Evolutionary conservation across 129 eudicot genomes (phyloP), one percentile per base, ranked within the genome.

Genomic region (Centella asiatica): DNA sequence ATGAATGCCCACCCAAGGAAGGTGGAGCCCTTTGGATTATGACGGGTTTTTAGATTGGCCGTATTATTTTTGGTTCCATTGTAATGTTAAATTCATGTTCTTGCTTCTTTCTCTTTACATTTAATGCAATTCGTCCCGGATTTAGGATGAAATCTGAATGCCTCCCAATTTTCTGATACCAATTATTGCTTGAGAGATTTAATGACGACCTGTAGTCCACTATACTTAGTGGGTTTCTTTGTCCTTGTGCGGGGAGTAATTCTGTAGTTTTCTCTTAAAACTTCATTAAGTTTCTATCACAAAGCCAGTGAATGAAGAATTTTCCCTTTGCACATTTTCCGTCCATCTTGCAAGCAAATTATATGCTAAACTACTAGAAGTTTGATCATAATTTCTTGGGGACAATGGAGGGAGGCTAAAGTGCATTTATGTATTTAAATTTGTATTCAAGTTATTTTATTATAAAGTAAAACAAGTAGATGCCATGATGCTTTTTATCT

Each of bases 141-240:
- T 31, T 32, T 65, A 48, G 73, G 75, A 75, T 78, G 71, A 65
- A 71, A 26, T 51, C 23, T 61, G 60, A 64, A 67, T 75, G 72
- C 74, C 84, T 64, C 57, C 57, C 40, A 62, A 39, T 69, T 70
- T 49, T 68, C 77, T 81, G 66, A 64, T 29, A 73, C 50, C 74
- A 64, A 76, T 85, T 68, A 76, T 85, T 81, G 76, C 52, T 72
- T 68, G 70, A 57, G 70, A 55, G 78, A 72, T 78, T 75, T 73
- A 76, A 46, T 42, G 36, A 59, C 66, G 73, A 74, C 69, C 70
- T 60, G 70, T 57, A 28, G 66, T 62, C 77, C 79, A 70, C 62
- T 69, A 72, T 74, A 48, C 64, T 71, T 64, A 69, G 69, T 78
- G 71, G 68, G 29, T 63, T 68, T 69, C 49, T 70, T 78, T 81